Evolutionary conservation across 352 stramenopile genomes (phyloP).

Genomic region (Phytophthora tubulina): DNA sequence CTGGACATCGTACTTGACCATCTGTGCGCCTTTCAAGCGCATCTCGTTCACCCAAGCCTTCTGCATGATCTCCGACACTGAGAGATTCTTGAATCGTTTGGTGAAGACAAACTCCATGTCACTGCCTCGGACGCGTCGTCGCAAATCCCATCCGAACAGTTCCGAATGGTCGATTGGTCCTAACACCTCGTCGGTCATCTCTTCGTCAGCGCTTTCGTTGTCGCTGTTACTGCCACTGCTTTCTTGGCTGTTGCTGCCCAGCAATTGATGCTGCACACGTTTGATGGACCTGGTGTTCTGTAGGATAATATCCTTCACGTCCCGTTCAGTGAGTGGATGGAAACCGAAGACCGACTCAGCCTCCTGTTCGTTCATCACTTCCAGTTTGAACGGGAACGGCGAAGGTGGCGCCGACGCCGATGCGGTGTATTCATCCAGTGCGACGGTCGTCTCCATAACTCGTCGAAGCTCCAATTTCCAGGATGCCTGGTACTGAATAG

Average conservation of each 20-base stretch:
- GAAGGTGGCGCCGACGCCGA: conserved; percentile 25
- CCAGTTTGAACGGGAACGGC: conserved; percentile 35
- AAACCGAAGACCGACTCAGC: conserved; percentile 58
- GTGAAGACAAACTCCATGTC: conserved; percentile 63
- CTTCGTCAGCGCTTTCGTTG: conserved; percentile 8
- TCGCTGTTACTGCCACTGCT: conserved; percentile 14
- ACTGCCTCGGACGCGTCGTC: conserved; percentile 44
- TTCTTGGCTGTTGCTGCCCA: conserved; percentile 3
- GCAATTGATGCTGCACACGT: conserved; percentile 43
- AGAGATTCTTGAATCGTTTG: conserved; percentile 51
- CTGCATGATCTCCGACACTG: conserved; percentile 51
- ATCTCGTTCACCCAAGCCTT: conserved; percentile 59
- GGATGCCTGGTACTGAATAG: conserved; percentile 55
- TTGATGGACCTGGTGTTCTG: conserved; percentile 45
- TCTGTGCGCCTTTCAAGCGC: conserved; percentile 44
- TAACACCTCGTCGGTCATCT: conserved; percentile 12
- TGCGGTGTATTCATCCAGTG: conserved; percentile 37
- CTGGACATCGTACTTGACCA: conserved; percentile 60
- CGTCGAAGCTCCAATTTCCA: conserved; percentile 59
- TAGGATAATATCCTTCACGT: conserved; percentile 58
- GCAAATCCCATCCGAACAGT: conserved; percentile 60
- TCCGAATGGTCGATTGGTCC: conserved; percentile 35
- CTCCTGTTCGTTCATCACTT: conserved; percentile 44
- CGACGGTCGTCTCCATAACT: conserved; percentile 58
- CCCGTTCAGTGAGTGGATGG: conserved; percentile 31